Percentiles rank a stretch among this genome's conserved stretches.
Evolutionary conservation across 2,329 filamentous ascomycete genomes (phyloP).

Genomic region (Alternaria metachromatica): DNA sequence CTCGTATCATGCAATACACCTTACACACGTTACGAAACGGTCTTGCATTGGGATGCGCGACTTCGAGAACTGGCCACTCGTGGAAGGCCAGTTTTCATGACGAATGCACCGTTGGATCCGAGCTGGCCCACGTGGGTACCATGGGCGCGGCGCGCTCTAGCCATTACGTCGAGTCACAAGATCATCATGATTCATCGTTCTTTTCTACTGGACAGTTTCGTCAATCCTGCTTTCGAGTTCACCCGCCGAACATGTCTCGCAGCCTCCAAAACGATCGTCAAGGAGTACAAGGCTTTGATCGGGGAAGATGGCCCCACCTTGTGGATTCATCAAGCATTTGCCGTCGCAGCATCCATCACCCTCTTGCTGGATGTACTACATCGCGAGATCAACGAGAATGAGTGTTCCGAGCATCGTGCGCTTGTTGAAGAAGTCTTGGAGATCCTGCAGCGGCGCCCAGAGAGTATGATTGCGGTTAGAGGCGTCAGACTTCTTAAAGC

Average conservation of each 20-base stretch:
- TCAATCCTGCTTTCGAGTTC: constrained; percentile 44
- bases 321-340: constrained; percentile 51
- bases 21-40: constrained; percentile 49
- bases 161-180: constrained; percentile 26
- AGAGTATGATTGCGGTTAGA: background rate
- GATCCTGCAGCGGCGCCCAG: background rate
- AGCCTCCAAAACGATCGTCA: constrained; percentile 48
- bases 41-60: constrained; percentile 44
- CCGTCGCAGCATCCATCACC: background rate
- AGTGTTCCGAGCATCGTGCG: background rate
- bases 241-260: constrained; percentile 49
- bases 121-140: constrained; percentile 47
- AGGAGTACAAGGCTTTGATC: constrained; percentile 41
- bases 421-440: background rate
- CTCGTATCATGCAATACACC: constrained; percentile 42
- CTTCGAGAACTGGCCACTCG: constrained; percentile 42
- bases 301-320: constrained; percentile 45
- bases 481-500: background rate
- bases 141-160: constrained; percentile 16
- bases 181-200: constrained; percentile 52
- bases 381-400: background rate
- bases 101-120: constrained; percentile 34
- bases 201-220: constrained; percentile 46
- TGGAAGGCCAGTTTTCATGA: constrained; percentile 39
- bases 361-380: background rate